A percentile compares a stretch with the other conserved stretches of the same genome.
Evolutionary conservation across 495 filamentous ascomycete species (phyloP).

Genomic region (Tetracladium marchalianum): DNA sequence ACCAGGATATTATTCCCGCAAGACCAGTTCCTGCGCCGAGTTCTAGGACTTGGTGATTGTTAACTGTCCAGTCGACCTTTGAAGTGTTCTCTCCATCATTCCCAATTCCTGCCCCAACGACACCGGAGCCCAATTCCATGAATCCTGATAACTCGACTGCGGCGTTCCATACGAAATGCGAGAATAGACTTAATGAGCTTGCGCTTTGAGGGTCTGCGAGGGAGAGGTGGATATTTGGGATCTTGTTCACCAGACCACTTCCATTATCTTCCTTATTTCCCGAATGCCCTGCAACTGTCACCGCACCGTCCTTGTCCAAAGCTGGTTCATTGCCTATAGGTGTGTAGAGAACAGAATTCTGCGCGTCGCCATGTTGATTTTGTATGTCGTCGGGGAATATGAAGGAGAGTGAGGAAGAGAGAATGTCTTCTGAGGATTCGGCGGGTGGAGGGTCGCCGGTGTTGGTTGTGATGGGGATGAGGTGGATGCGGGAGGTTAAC

Average conservation of each 20-base stretch:
- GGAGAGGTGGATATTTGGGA: constrained; percentile 28
- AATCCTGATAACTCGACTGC: constrained; percentile 61
- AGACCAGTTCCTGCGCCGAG: constrained; percentile 63
- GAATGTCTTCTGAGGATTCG: constrained; percentile 47
- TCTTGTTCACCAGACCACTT: constrained; percentile 4
- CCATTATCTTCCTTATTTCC: too few relatives aligned
- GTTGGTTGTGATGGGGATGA: constrained; percentile 20
- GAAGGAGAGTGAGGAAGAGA: constrained; percentile 50
- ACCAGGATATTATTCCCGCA: constrained; percentile 54
- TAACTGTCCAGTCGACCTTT: constrained; percentile 19
- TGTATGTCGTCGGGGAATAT: constrained; percentile 71
- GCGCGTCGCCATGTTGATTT: constrained; percentile 61
- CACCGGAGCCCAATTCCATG: constrained; percentile 37
- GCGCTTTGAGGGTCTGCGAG: constrained; percentile 47
- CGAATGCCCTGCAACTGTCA: too few relatives aligned
- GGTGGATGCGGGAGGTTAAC: constrained; percentile 33
- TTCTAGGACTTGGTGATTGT: constrained; percentile 33
- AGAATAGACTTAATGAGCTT: constrained; percentile 55
- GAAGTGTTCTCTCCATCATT: neutral
- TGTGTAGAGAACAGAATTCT: constrained; percentile 47
- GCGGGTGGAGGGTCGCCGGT: constrained; percentile 8
- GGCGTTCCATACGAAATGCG: constrained; percentile 85
- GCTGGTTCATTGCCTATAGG: constrained; percentile 21
- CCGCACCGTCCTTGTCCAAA: constrained; percentile 8
- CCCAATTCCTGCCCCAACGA: neutral